phyloP scores from a whole-genome alignment of 2,329 filamentous ascomycete genomes.

The Penicillium corylophilum region DNA sequence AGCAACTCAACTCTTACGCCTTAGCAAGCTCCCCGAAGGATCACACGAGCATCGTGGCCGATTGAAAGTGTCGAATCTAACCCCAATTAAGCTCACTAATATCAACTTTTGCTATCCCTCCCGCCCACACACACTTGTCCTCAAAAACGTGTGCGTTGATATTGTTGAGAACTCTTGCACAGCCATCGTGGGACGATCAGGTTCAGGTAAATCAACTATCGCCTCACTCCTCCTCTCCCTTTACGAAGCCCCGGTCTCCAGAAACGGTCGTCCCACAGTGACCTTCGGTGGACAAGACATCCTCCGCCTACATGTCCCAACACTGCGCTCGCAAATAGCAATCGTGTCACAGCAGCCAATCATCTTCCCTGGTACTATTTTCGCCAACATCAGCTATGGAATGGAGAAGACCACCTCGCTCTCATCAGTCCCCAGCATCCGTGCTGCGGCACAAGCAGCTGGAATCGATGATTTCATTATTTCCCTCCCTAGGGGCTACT shows the following conservation, averaged over 20 bases:
- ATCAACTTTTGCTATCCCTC: constrained; percentile 72
- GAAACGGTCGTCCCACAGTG: constrained; percentile 46
- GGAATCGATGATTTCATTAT: constrained; percentile 74
- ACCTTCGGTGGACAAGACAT: constrained; percentile 55
- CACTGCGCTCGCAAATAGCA: constrained; percentile 60
- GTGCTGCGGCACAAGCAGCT: constrained; percentile 56
- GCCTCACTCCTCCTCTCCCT: constrained; percentile 72
- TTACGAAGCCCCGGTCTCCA: constrained; percentile 50
- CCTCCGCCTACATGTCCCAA: constrained; percentile 57
- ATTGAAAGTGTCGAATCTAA: constrained; percentile 39
- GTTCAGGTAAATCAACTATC: constrained; percentile 89
- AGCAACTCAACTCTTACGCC: constrained; percentile 69
- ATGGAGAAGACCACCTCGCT: constrained; percentile 57
- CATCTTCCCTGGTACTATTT: constrained; percentile 51
- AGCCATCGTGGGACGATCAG: constrained; percentile 79
- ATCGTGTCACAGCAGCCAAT: constrained; percentile 64
- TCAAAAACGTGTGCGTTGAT: constrained; percentile 65
- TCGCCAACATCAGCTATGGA: constrained; percentile 70
- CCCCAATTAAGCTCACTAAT: constrained; percentile 59
- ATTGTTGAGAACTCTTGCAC: constrained; percentile 65
- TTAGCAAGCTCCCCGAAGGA: constrained; percentile 59
- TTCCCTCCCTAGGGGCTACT: constrained; percentile 68
- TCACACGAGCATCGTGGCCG: constrained; percentile 61
- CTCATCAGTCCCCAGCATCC: constrained; percentile 48
- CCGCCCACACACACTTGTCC: constrained; percentile 52